Conservation (phyloP, 805 yeast species). For the Ogataea neopini region DNA sequence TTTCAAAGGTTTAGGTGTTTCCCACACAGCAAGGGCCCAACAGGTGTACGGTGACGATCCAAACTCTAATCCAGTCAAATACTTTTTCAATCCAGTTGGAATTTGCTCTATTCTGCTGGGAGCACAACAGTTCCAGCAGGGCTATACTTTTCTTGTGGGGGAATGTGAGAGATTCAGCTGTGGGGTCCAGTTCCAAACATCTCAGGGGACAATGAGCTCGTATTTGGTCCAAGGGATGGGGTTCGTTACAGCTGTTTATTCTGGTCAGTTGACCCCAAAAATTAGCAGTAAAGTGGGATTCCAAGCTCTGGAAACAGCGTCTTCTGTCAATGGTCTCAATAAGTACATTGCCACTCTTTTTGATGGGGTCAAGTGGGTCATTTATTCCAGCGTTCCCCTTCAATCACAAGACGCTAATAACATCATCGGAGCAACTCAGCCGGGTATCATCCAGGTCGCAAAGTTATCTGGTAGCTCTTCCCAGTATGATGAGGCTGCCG, state of each 20-base stretch:
- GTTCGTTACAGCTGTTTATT: slow-evolving; percentile 62
- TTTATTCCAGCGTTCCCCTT: slow-evolving; percentile 42
- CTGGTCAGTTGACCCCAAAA: slow-evolving; percentile 53
- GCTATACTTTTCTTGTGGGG: slow-evolving; percentile 30
- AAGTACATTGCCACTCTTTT: slow-evolving; percentile 58
- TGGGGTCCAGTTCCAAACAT: slow-evolving; percentile 35
- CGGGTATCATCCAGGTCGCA: slow-evolving; percentile 52
- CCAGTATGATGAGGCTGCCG: slow-evolving; percentile 65
- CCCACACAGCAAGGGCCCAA: slow-evolving; percentile 60
- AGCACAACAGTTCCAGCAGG: slow-evolving; percentile 42
- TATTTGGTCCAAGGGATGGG: slow-evolving; percentile 85
- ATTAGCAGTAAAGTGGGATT: slow-evolving; percentile 68
- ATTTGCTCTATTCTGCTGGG: slow-evolving; percentile 60
- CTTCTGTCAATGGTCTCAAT: slow-evolving; percentile 41
- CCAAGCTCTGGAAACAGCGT: slow-evolving; percentile 44
- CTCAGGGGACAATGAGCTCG: slow-evolving; percentile 35
- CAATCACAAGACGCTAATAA: slow-evolving; percentile 30
- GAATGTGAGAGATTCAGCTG: slow-evolving; percentile 35
- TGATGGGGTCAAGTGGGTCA: slow-evolving; percentile 63
- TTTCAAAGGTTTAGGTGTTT: slow-evolving; percentile 62
- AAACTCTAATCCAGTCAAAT: slow-evolving; percentile 41
- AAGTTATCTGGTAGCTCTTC: slow-evolving; percentile 44
- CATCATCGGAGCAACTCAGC: slow-evolving; percentile 38
- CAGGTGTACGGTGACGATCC: slow-evolving; percentile 72
- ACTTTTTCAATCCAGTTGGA: slow-evolving; percentile 68